Evolutionary conservation across 1,284 basidiomycete genomes (phyloP), one percentile per base, ranked within the genome.

Genomic region (Pascua guehoae): DNA sequence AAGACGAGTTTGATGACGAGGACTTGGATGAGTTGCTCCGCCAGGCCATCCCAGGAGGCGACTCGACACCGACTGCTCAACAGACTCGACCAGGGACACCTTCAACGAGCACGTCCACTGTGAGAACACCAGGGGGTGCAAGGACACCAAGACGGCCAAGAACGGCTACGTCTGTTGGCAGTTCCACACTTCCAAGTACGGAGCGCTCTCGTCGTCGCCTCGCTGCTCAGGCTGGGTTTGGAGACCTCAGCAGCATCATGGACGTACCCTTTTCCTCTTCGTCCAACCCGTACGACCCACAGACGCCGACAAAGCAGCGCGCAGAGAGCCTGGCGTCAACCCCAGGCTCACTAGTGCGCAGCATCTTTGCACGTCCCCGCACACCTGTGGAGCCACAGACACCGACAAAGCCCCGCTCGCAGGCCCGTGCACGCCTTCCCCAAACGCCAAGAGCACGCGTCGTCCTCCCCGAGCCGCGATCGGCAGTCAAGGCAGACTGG

Each of bases 181-280:
- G 24, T 32, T 32, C 24, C 24, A 32, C 24, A 7, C 24, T 32
- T 32, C 24, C 24, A 3, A 32, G 24, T 7, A 32, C 24, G 4
- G 24, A 32, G 24, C 24, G 24, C 24, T 32, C 24, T 32, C 24
- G 24, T n/a, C 58, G 53, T 36, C 43, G 60, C 5, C 51, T 71
- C 40, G 57, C 65, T 10, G 67, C 71, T 47, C 56, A 70, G n/a
- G 72, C 73, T 9, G 73, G 72, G 2, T 60, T 71, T 10, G 72
- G 69, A 2, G 73, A 75, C 61, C 62, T 75, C n/a, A 71, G 69
- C 49, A 63, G 61, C 15, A 72, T 74, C 40, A 58, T 73, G 50
- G 71, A 74, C 47, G 43, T 54, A 45, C 56, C 63, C 61, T 47
- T 45, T 7, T 32, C 63, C 1, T 70, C 67, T 8, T 66, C 4